Conservation (phyloP, 495 filamentous ascomycete genomes). For the Talaromyces thailandensis region DNA sequence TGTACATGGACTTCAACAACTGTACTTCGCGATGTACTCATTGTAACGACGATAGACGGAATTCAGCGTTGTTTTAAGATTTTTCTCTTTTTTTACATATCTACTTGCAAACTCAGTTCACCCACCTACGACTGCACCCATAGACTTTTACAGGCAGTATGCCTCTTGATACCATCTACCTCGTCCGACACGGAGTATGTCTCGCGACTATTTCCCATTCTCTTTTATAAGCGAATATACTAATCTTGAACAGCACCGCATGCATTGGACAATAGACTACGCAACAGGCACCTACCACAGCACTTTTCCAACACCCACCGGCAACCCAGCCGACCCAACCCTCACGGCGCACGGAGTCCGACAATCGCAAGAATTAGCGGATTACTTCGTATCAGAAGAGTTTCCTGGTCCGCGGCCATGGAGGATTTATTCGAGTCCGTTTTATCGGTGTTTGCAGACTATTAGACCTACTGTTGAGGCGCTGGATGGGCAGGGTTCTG, state of each 20-base stretch:
- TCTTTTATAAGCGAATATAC: no score
- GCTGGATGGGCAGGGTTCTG: conserved; percentile 26
- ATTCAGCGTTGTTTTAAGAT: not conserved
- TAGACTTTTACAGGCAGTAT: conserved; percentile 11
- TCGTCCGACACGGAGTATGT: conserved; percentile 77
- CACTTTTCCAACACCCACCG: conserved; percentile 67
- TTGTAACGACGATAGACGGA: not conserved
- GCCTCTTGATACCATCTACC: conserved; percentile 71
- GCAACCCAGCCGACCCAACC: conserved; percentile 77
- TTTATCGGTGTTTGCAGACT: conserved; percentile 90
- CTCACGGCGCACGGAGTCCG: conserved; percentile 76
- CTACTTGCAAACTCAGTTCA: not conserved
- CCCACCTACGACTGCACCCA: not conserved
- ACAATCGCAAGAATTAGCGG: conserved; percentile 73
- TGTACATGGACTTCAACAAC: not conserved
- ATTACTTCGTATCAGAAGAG: conserved; percentile 47
- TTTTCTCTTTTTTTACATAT: not conserved
- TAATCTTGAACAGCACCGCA: conserved; percentile 57
- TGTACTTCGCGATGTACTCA: not conserved
- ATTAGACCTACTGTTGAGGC: conserved; percentile 58
- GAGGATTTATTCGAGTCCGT: conserved; percentile 71
- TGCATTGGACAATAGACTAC: conserved; percentile 76
- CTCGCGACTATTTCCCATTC: no score
- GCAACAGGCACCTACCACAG: conserved; percentile 63
- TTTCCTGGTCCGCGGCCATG: conserved; percentile 59